Percentiles rank a stretch among this genome's conserved stretches.
These are phyloP conservation scores for Rhynchospora tenuis DNA, from an alignment of 176 grass and related monocot genomes.

Conservation along the genomic window DNA sequence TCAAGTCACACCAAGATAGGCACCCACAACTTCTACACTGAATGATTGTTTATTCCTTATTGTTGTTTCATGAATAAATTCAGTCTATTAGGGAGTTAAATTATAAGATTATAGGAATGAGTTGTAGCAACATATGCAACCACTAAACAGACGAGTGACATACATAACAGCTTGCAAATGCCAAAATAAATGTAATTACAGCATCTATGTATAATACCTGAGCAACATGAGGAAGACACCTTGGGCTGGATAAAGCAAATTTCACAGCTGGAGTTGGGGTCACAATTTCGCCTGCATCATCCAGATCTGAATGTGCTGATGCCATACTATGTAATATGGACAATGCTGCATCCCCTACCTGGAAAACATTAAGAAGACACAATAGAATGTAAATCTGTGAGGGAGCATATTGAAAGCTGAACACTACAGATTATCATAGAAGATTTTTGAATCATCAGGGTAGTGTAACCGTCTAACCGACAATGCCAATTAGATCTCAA, in stretches of 20 bases:
- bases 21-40: not conserved
- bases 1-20: not conserved
- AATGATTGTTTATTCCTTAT: not conserved
- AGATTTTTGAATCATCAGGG: not conserved
- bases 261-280: constrained; percentile 96
- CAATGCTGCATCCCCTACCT: constrained; percentile 83
- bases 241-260: constrained; percentile 82
- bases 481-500: not conserved
- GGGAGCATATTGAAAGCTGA: not conserved
- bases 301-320: constrained; percentile 95
- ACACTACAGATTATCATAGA: not conserved
- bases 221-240: constrained; percentile 97
- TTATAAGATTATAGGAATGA: not conserved
- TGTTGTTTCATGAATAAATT: not conserved
- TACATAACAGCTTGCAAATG: not conserved
- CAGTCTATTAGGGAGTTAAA: too few relatives aligned
- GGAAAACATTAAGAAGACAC: constrained; percentile 18
- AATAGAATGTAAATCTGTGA: not conserved
- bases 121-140: not conserved
- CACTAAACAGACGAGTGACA: not conserved
- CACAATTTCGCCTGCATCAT: constrained; percentile 97
- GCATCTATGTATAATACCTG: constrained; percentile 38
- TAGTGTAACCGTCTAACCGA: not conserved
- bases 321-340: constrained; percentile 93
- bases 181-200: not conserved